These are phyloP conservation scores for Mortierella antarctica DNA, from an alignment of 192 early-diverging fungal species.

Conservation along the genomic window DNA sequence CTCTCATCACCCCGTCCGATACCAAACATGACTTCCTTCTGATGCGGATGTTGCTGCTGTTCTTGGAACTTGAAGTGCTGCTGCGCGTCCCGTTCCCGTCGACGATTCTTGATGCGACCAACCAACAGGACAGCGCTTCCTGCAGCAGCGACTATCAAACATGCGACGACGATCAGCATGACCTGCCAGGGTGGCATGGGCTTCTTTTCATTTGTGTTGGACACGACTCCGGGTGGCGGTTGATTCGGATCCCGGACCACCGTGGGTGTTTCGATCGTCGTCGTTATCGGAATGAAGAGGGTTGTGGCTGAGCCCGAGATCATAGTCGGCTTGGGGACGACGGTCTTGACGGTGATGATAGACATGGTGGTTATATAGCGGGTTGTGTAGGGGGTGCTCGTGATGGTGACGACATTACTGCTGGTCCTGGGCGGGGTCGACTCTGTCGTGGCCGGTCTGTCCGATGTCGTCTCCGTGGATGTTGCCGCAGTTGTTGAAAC, in stretches of 20 bases:
- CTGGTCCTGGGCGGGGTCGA: background rate
- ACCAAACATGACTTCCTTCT: background rate
- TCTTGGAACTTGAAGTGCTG: background rate
- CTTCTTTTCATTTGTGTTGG: background rate
- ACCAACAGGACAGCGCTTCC: slow-evolving; percentile 4
- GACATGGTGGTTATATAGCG: slow-evolving; percentile 32
- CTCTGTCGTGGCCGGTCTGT: background rate
- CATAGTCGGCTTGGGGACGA: slow-evolving; percentile 22
- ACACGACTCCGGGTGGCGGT: slow-evolving; percentile 6
- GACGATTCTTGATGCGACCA: slow-evolving; percentile 10
- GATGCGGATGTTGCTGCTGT: background rate
- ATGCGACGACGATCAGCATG: slow-evolving; percentile 23
- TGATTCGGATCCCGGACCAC: slow-evolving; percentile 37
- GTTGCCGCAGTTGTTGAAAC: background rate
- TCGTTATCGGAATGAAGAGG: slow-evolving; percentile 21
- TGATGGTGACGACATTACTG: background rate
- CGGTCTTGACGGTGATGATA: slow-evolving; percentile 21
- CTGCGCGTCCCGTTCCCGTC: background rate
- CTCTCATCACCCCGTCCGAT: background rate
- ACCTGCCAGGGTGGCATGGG: slow-evolving; percentile 27
- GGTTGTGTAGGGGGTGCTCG: slow-evolving; percentile 39
- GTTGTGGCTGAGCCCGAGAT: slow-evolving; percentile 34
- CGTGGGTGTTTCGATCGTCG: slow-evolving; percentile 3
- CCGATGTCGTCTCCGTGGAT: slow-evolving; percentile 1
- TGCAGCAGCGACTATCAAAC: slow-evolving; percentile 12